phyloP scores from a whole-genome alignment of 768 basidiomycete genomes.

The Gloeopeniophorella convolvens region DNA sequence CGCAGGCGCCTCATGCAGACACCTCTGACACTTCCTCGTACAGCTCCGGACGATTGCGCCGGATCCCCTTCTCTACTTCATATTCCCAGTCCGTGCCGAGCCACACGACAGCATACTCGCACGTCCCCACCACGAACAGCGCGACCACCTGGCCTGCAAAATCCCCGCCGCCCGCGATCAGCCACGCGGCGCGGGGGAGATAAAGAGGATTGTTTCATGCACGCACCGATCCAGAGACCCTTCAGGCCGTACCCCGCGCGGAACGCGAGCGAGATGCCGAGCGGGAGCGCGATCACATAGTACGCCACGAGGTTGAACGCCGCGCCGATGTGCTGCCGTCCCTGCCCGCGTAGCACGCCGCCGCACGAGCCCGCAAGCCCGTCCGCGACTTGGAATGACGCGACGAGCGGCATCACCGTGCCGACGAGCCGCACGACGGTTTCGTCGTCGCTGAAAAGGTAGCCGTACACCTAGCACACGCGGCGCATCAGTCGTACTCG shows the following conservation, averaged over 20 bases:
- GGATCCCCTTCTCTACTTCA: constrained; percentile 37
- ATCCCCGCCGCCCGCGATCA: constrained; percentile 13
- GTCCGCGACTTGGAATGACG: constrained; percentile 50
- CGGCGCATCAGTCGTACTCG: background rate
- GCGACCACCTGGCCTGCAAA: constrained; percentile 67
- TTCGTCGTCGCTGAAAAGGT: constrained; percentile 60
- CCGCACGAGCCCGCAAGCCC: constrained; percentile 47
- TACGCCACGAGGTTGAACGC: constrained; percentile 66
- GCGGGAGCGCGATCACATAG: constrained; percentile 46
- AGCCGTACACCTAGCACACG: constrained; percentile 48
- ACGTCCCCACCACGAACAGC: constrained; percentile 61
- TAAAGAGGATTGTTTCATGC: too few species aligned
- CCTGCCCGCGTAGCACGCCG: constrained; percentile 44
- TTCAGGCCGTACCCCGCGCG: constrained; percentile 36
- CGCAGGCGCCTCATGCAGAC: background rate
- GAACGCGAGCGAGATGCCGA: constrained; percentile 49
- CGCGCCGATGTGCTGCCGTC: constrained; percentile 65
- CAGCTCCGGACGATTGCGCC: constrained; percentile 26
- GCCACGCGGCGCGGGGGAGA: background rate
- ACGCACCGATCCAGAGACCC: constrained; percentile 46
- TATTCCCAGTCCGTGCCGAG: constrained; percentile 44
- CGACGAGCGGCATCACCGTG: constrained; percentile 46
- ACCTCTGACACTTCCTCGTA: constrained; percentile 2
- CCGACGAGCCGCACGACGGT: constrained; percentile 45
- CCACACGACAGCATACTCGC: constrained; percentile 60